These are phyloP conservation scores for Zygosaccharomyces kombuchaensis DNA, from an alignment of 805 yeast species.

Conservation along the genomic window DNA sequence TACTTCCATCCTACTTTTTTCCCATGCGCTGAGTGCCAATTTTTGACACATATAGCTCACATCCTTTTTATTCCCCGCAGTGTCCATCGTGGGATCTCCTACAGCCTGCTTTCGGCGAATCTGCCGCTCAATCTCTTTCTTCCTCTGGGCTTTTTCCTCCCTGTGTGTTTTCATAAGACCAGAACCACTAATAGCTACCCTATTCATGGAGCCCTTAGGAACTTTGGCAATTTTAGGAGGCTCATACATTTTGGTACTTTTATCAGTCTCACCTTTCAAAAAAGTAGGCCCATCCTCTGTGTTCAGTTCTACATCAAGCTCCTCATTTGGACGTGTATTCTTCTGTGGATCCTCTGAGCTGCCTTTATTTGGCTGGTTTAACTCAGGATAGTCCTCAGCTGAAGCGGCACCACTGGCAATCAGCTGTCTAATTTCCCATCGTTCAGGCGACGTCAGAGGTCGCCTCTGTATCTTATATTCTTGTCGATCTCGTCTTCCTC, in stretches of 20 bases:
- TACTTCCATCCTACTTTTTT: conserved; percentile 28
- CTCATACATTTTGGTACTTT: conserved; percentile 34
- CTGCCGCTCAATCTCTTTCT: conserved; percentile 42
- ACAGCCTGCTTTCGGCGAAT: conserved; percentile 29
- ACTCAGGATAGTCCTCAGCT: conserved; percentile 65
- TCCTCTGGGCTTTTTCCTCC: conserved; percentile 51
- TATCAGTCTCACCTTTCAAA: conserved; percentile 44
- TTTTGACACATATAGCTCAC: conserved; percentile 22
- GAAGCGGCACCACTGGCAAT: conserved; percentile 73
- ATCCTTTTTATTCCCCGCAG: conserved; percentile 12
- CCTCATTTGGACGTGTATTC: conserved; percentile 37
- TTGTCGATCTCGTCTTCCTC: conserved; percentile 9
- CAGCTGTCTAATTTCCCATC: conserved; percentile 85
- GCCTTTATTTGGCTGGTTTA: conserved; percentile 33
- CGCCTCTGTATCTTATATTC: conserved; percentile 26
- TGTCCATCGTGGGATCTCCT: conserved; percentile 32
- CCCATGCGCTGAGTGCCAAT: conserved; percentile 32
- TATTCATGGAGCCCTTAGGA: conserved; percentile 73
- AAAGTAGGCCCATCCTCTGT: conserved; percentile 64
- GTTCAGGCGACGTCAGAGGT: conserved; percentile 75
- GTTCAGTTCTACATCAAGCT: conserved; percentile 69
- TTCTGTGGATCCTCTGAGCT: conserved; percentile 21
- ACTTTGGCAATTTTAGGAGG: conserved; percentile 59
- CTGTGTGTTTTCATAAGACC: conserved; percentile 58
- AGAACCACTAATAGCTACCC: conserved; percentile 77